A percentile compares a stretch with the other conserved stretches of the same genome.
Conservation (phyloP, 148 eudicot species). For the Persicaria maculosa region DNA sequence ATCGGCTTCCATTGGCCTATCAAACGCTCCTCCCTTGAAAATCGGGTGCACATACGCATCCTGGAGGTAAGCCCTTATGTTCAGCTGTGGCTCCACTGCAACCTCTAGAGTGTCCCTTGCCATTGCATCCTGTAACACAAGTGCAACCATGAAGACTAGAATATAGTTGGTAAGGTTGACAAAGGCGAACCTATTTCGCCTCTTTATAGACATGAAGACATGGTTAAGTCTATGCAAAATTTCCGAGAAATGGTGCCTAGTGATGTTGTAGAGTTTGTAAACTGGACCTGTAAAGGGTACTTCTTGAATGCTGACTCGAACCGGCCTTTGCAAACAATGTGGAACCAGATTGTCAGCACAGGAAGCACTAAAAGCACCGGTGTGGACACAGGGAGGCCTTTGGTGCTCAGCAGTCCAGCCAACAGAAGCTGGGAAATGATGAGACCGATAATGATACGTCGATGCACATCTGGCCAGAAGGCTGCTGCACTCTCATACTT, state of each 20-base stretch:
- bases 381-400: slow-evolving; percentile 32
- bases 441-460: slow-evolving; percentile 60
- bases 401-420: slow-evolving; percentile 76
- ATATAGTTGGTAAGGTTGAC: too few relatives aligned
- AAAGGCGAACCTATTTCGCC: too few relatives aligned
- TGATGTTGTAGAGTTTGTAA: background rate
- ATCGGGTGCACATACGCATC: slow-evolving; percentile 86
- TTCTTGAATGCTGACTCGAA: slow-evolving; percentile 70
- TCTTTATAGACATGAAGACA: too few relatives aligned
- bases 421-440: slow-evolving; percentile 70
- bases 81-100: slow-evolving; percentile 73
- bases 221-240: background rate
- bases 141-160: background rate
- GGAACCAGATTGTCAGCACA: slow-evolving; percentile 80
- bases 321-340: slow-evolving; percentile 73
- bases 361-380: slow-evolving; percentile 70
- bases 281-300: slow-evolving; percentile 70
- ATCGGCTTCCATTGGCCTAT: slow-evolving; percentile 25
- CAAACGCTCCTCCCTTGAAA: slow-evolving; percentile 54
- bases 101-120: slow-evolving; percentile 81
- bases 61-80: slow-evolving; percentile 61
- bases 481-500: slow-evolving; percentile 90
- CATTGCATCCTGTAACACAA: slow-evolving; percentile 63
- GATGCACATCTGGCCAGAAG: slow-evolving; percentile 95
- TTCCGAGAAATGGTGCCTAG: background rate